Evolutionary conservation across 805 yeast genomes (phyloP).

Genomic region (Starmera pachycereana): DNA sequence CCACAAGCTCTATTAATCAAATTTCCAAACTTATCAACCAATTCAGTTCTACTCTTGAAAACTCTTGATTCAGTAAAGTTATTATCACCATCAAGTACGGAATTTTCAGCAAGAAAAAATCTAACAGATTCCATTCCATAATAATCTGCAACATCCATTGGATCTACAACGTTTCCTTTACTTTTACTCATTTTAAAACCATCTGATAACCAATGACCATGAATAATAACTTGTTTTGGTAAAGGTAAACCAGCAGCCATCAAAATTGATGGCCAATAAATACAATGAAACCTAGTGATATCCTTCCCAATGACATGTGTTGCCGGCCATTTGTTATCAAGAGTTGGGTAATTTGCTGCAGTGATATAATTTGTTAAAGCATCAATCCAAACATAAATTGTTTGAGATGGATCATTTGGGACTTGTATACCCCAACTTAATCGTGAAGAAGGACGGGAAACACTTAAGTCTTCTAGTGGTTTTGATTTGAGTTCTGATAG

Average conservation of each 20-base stretch:
- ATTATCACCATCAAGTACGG: slow-evolving; percentile 67
- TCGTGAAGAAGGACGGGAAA: slow-evolving; percentile 74
- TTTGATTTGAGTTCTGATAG: slow-evolving; percentile 43
- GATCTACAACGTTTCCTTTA: slow-evolving; percentile 90
- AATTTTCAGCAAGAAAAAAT: slow-evolving; percentile 65
- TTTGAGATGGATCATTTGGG: slow-evolving; percentile 69
- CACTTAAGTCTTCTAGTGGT: slow-evolving; percentile 59
- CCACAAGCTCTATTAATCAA: slow-evolving; percentile 67
- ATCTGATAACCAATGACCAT: slow-evolving; percentile 87
- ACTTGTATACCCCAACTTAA: slow-evolving; percentile 86
- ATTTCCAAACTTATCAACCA: slow-evolving; percentile 80
- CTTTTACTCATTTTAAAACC: slow-evolving; percentile 94
- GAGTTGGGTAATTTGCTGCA: slow-evolving; percentile 47
- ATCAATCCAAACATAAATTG: slow-evolving; percentile 94
- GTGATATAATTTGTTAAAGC: slow-evolving; percentile 83
- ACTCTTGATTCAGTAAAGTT: slow-evolving; percentile 60
- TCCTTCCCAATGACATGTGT: slow-evolving; percentile 89
- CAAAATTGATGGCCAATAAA: slow-evolving; percentile 89
- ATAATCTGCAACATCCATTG: slow-evolving; percentile 46
- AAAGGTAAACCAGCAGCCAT: slow-evolving; percentile 68
- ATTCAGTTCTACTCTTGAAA: slow-evolving; percentile 42
- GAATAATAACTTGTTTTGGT: slow-evolving; percentile 75
- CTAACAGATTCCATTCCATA: slow-evolving; percentile 71
- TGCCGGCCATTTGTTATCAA: slow-evolving; percentile 15
- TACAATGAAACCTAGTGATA: slow-evolving; percentile 77